Evolutionary conservation across 441 rosid genomes (phyloP).

Genomic region (Gossypium aridum): DNA sequence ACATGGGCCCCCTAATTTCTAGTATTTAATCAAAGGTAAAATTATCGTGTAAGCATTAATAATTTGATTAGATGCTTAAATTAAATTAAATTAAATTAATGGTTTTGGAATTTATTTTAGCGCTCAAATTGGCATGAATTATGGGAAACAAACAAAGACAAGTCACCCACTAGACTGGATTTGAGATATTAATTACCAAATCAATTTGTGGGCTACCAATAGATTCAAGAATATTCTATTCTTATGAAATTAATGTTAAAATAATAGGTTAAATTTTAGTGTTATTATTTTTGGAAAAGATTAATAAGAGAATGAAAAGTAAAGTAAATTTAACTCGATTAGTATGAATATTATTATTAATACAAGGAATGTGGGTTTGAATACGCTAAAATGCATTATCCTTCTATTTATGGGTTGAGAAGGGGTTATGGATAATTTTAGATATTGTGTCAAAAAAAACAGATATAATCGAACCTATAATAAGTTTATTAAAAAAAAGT

Average conservation of each 20-base stretch:
- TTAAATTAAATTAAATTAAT: neutral
- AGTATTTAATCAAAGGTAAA: neutral
- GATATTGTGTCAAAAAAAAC: accelerated
- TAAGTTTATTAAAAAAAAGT: too few species aligned
- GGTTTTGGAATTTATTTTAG: neutral
- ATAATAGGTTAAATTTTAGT: too few species aligned
- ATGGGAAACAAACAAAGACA: neutral
- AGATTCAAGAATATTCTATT: neutral
- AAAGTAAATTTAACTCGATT: too few species aligned
- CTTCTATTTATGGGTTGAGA: accelerated
- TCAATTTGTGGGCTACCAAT: neutral
- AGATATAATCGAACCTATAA: too few species aligned
- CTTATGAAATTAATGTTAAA: neutral
- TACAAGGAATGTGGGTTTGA: accelerated
- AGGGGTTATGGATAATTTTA: accelerated
- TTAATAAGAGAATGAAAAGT: too few species aligned
- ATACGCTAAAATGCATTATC: accelerated
- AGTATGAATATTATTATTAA: too few species aligned
- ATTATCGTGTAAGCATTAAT: neutral
- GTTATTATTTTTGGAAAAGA: too few species aligned
- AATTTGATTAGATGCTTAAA: neutral
- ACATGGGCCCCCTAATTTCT: neutral
- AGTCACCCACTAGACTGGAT: neutral
- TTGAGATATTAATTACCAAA: neutral
- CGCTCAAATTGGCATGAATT: neutral